Base-by-base conservation (phyloP, 2,329 filamentous ascomycete species). In the Alternaria brassicicola region DNA sequence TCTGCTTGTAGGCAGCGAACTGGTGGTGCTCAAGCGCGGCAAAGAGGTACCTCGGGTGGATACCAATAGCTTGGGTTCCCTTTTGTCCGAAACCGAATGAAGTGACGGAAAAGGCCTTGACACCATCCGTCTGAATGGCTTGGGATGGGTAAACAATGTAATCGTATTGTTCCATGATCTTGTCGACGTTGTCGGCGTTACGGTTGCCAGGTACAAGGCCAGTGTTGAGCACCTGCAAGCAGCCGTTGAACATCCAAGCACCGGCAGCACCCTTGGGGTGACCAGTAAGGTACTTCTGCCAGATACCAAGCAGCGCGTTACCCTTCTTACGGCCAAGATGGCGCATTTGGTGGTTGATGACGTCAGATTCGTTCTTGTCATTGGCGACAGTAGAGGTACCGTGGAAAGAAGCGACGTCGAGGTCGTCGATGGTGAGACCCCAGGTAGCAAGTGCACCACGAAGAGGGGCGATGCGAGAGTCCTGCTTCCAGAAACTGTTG, bases 221-320 rank as follows among this genome's bases (percentile, higher is more conserved):
- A 50, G 86, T 89, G 84, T 98, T 96, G 71, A 99, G 87, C 43
- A 97, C 92, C 79, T 99, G 95, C 77, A 99, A 83, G 78, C 92
- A 95, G 66, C 95, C 95, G 84, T 99, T 99, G 86, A 99, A 89
- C 95, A 99, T 99, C 93, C 95, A 99, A 47, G 94, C 95, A 84
- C 95, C 95, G 60, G 95, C 95, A 72, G 95, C 94, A 89, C 95
- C 95, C 88, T 99, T 99, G 73, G 95, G 95, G 78, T 99, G 95
- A 79, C 95, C 95, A 53, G 96, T 99, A 62, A 99, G 88, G 79
- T 96, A 98, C 82, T 99, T 99, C 82, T 99, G 95, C 90, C 98
- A 99, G 78, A 99, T 93, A 83, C 93, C 95, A 65, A 98, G 81
- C 13, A 99, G 84, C 30, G 95, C 93, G 74, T 99, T 99, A 73